Evolutionary conservation across 352 stramenopile species (phyloP).

Genomic region (Plasmopara muralis): DNA sequence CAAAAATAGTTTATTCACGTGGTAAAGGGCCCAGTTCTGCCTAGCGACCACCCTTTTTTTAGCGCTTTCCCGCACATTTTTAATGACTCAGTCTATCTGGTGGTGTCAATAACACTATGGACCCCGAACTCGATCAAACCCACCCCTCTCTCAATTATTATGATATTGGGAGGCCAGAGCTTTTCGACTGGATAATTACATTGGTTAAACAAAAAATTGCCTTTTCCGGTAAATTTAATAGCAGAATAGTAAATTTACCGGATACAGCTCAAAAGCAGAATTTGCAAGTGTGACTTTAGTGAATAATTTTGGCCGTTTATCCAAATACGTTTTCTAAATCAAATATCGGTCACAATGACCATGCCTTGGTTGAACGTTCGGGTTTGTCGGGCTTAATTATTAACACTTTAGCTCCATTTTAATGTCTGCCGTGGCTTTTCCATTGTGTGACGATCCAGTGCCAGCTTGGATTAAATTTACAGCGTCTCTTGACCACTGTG

Average conservation of each 20-base stretch:
- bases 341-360: background rate
- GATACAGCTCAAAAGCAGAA: background rate
- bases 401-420: background rate
- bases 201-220: no score
- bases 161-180: background rate
- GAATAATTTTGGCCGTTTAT: background rate
- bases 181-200: background rate
- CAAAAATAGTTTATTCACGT: background rate
- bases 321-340: background rate
- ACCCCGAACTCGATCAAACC: background rate
- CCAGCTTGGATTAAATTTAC: background rate
- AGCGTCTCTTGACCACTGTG: background rate
- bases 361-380: background rate
- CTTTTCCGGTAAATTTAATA: no score
- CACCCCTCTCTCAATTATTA: background rate
- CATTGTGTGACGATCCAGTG: background rate
- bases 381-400: background rate
- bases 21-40: background rate
- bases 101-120: background rate
- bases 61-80: background rate
- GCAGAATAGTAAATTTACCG: background rate
- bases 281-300: background rate
- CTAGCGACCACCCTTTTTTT: background rate
- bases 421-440: background rate
- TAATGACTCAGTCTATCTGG: background rate